phyloP scores from a whole-genome alignment of 768 basidiomycete species.

The Boletus rex-veris region DNA sequence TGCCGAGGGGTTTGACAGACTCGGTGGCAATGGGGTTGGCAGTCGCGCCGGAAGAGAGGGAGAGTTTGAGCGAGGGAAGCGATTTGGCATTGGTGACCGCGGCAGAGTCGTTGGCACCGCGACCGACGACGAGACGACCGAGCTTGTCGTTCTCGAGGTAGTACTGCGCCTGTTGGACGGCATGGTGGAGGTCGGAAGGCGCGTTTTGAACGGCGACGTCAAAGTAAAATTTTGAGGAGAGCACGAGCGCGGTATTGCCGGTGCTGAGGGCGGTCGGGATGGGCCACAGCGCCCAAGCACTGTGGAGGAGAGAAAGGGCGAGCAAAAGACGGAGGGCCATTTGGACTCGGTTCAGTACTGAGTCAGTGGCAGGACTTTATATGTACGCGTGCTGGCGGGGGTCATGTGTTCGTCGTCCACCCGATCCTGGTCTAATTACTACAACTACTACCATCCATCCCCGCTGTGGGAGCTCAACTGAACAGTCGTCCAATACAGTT shows the following conservation, averaged over 20 bases:
- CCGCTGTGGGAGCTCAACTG: slow-evolving; percentile 8
- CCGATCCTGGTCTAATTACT: no score
- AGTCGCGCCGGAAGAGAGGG: slow-evolving; percentile 16
- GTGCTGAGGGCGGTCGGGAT: slow-evolving; percentile 26
- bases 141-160: slow-evolving; percentile 37
- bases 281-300: slow-evolving; percentile 31
- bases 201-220: slow-evolving; percentile 22
- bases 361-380: no score
- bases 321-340: slow-evolving; percentile 9
- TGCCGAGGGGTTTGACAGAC: slow-evolving; percentile 32
- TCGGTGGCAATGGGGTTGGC: slow-evolving; percentile 34
- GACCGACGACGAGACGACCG: slow-evolving; percentile 39
- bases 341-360: no score
- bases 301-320: slow-evolving; percentile 9
- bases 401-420: no score
- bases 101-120: slow-evolving; percentile 32
- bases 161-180: slow-evolving; percentile 29
- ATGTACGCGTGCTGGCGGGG: no score
- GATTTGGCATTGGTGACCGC: slow-evolving; percentile 24
- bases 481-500: slow-evolving; percentile 47
- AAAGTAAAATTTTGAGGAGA: slow-evolving; percentile 28
- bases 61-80: slow-evolving; percentile 28
- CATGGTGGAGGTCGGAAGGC: slow-evolving; percentile 34
- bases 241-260: slow-evolving; percentile 21
- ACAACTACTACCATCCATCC: no score